Evolutionary conservation across 1,284 basidiomycete species (phyloP).

Genomic region (Xerocomus minutiporus): DNA sequence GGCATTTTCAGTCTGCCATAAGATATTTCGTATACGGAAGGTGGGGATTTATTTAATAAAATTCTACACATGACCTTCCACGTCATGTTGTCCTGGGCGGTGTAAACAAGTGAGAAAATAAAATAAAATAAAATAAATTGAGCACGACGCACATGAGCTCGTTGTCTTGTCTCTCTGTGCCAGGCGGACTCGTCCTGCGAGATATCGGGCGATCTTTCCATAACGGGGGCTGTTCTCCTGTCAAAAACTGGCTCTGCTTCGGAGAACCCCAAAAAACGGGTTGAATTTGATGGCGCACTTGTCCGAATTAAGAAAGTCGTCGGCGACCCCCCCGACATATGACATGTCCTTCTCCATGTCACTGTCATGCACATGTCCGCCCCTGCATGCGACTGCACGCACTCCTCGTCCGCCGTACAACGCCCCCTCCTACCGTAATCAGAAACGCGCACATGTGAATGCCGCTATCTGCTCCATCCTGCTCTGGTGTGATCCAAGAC

Average conservation of each 20-base stretch:
- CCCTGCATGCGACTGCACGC: conserved; percentile 14
- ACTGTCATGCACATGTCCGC: conserved; percentile 29
- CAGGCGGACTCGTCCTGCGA: background rate
- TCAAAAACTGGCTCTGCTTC: conserved; percentile 12
- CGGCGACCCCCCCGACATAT: conserved; percentile 27
- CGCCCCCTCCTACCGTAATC: conserved; percentile 31
- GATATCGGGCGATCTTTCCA: conserved; percentile 28
- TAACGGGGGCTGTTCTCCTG: conserved; percentile 15
- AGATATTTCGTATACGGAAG: conserved; percentile 39
- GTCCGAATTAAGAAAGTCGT: conserved; percentile 23
- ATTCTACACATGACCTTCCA: conserved; percentile 31
- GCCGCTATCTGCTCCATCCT: conserved; percentile 28
- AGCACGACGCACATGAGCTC: conserved; percentile 12
- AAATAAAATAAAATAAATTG: conserved; percentile 9
- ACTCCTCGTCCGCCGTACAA: conserved; percentile 27
- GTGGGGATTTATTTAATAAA: conserved; percentile 35
- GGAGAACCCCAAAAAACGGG: conserved; percentile 28
- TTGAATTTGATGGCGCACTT: conserved; percentile 29
- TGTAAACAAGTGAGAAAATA: conserved; percentile 27
- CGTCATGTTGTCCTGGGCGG: conserved; percentile 27
- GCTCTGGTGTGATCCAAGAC: conserved; percentile 27
- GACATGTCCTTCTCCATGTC: conserved; percentile 24
- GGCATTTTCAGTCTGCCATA: conserved; percentile 39
- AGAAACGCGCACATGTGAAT: conserved; percentile 35
- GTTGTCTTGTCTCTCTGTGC: background rate